Evolutionary conservation across 192 early-diverging fungal genomes (phyloP).

Genomic region (Entomortierella lignicola): DNA sequence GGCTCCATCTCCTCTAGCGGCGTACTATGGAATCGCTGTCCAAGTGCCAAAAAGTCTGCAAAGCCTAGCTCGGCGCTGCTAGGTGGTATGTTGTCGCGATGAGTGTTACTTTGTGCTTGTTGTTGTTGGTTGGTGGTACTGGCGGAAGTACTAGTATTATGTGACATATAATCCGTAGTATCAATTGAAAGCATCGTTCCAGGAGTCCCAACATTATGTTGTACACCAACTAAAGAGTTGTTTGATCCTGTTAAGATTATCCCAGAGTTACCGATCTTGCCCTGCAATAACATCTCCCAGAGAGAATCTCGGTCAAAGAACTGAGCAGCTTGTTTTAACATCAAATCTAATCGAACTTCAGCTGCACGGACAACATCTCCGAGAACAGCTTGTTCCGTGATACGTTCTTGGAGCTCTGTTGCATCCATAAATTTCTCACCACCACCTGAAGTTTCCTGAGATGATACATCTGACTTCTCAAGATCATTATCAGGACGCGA

Average conservation of each 20-base stretch:
- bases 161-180: slow-evolving; percentile 17
- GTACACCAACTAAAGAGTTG: neutral
- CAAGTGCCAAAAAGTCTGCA: slow-evolving; percentile 57
- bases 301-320: slow-evolving; percentile 54
- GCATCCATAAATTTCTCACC: slow-evolving; percentile 44
- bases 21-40: slow-evolving; percentile 52
- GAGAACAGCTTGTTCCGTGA: slow-evolving; percentile 42
- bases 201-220: slow-evolving; percentile 4
- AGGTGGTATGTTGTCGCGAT: slow-evolving; percentile 4
- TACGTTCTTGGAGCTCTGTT: slow-evolving; percentile 40
- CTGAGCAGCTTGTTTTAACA: slow-evolving; percentile 53
- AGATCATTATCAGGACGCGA: neutral
- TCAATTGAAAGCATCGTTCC: slow-evolving; percentile 14
- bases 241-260: slow-evolving; percentile 28
- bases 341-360: slow-evolving; percentile 37
- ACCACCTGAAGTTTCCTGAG: slow-evolving; percentile 4
- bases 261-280: slow-evolving; percentile 46
- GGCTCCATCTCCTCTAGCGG: slow-evolving; percentile 54
- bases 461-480: neutral
- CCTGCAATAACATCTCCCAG: slow-evolving; percentile 52
- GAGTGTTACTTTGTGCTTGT: slow-evolving; percentile 1
- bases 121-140: neutral
- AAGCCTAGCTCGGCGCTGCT: slow-evolving; percentile 35
- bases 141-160: neutral
- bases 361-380: slow-evolving; percentile 50